phyloP scores from a whole-genome alignment of 192 early-diverging fungal species.

The Spizellomyces punctatus region DNA sequence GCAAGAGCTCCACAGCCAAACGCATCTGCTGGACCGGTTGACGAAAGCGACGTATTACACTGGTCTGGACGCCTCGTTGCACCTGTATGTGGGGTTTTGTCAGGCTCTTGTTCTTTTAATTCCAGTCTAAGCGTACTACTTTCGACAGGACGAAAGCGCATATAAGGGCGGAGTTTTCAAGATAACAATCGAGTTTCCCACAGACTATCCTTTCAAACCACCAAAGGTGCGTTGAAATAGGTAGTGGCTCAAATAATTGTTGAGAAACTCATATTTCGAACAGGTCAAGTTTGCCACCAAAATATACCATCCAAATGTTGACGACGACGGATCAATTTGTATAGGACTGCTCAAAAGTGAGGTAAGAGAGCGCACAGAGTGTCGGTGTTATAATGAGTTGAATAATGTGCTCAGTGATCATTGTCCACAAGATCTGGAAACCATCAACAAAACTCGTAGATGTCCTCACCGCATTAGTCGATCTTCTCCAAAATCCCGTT shows the following conservation, averaged over 20 bases:
- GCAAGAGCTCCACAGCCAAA: constrained; percentile 61
- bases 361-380: constrained; percentile 24
- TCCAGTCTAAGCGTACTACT: constrained; percentile 12
- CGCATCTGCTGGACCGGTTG: constrained; percentile 54
- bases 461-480: constrained; percentile 65
- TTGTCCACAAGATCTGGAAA: constrained; percentile 65
- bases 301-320: constrained; percentile 83
- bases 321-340: constrained; percentile 81
- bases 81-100: constrained; percentile 48
- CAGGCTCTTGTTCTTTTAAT: not conserved
- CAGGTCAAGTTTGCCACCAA: constrained; percentile 75
- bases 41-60: constrained; percentile 67
- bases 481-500: constrained; percentile 74
- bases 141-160: constrained; percentile 51
- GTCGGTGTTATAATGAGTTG: not conserved
- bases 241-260: not conserved
- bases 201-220: constrained; percentile 83
- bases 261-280: not conserved
- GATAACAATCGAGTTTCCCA: constrained; percentile 67
- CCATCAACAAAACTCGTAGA: constrained; percentile 73
- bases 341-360: constrained; percentile 75
- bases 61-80: constrained; percentile 67
- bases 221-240: constrained; percentile 52
- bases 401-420: not conserved
- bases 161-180: constrained; percentile 76